These are phyloP conservation scores for Fonsecaea pedrosoi DNA, from an alignment of 2,329 filamentous ascomycete genomes.

Conservation along the genomic window DNA sequence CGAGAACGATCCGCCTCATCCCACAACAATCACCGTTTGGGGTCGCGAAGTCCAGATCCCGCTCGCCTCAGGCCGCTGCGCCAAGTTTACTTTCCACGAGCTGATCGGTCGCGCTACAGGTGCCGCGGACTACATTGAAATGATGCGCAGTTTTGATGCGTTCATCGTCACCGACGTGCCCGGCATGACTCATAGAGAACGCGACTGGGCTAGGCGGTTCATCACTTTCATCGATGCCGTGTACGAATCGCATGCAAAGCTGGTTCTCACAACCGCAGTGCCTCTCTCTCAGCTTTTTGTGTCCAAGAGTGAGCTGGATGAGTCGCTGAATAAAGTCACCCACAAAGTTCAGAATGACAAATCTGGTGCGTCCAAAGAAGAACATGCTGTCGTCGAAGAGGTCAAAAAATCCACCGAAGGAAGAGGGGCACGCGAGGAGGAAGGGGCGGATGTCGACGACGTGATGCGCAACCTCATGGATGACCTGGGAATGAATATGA, in stretches of 20 bases:
- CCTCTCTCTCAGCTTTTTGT: slow-evolving; percentile 87
- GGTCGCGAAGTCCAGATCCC: slow-evolving; percentile 89
- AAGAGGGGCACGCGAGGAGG: slow-evolving; percentile 41
- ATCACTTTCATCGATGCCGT: slow-evolving; percentile 98
- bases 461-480: slow-evolving; percentile 83
- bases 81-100: slow-evolving; percentile 91
- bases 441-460: slow-evolving; percentile 65
- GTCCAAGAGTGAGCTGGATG: slow-evolving; percentile 71
- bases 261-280: slow-evolving; percentile 88
- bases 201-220: slow-evolving; percentile 88
- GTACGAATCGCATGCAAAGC: slow-evolving; percentile 90
- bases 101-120: slow-evolving; percentile 87
- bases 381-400: slow-evolving; percentile 48
- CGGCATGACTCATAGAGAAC: slow-evolving; percentile 83
- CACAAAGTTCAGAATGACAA: slow-evolving; percentile 41
- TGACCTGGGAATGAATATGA: slow-evolving; percentile 83
- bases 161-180: slow-evolving; percentile 93
- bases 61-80: slow-evolving; percentile 82
- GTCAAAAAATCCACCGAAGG: slow-evolving; percentile 46
- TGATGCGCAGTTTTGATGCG: slow-evolving; percentile 86
- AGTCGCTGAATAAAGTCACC: slow-evolving; percentile 57
- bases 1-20: slow-evolving; percentile 74
- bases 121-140: slow-evolving; percentile 92
- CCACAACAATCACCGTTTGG: slow-evolving; percentile 85
- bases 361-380: slow-evolving; percentile 37